A percentile compares a stretch with the other conserved stretches of the same genome.
phyloP scores from a whole-genome alignment of 2,329 filamentous ascomycete species.

The Diplodia scrobiculata region DNA sequence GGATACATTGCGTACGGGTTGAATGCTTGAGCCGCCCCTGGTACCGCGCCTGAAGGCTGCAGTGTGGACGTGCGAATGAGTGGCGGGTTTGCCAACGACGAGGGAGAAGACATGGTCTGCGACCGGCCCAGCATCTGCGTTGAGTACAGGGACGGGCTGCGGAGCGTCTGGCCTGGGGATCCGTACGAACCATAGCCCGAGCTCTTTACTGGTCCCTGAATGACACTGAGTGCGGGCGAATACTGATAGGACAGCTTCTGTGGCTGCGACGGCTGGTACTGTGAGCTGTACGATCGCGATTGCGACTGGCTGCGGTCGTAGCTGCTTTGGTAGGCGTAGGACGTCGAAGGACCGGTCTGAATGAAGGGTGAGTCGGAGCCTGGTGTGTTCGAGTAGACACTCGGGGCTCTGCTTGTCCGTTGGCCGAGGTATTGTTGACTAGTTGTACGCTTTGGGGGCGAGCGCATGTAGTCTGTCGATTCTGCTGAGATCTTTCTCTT shows the following conservation, averaged over 20 bases:
- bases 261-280: slow-evolving; percentile 27
- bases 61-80: slow-evolving; percentile 69
- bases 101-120: slow-evolving; percentile 53
- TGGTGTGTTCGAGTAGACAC: slow-evolving; percentile 39
- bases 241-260: slow-evolving; percentile 31
- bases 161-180: slow-evolving; percentile 32
- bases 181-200: slow-evolving; percentile 33
- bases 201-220: slow-evolving; percentile 34
- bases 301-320: slow-evolving; percentile 44
- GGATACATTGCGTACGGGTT: slow-evolving; percentile 81
- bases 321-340: slow-evolving; percentile 43
- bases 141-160: slow-evolving; percentile 33
- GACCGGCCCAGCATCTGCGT: slow-evolving; percentile 37
- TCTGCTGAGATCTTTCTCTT: slow-evolving; percentile 62
- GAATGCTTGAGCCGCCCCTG: slow-evolving; percentile 44
- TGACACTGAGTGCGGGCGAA: slow-evolving; percentile 31
- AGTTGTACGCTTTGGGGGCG: slow-evolving; percentile 53
- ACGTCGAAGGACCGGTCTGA: slow-evolving; percentile 42
- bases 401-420: slow-evolving; percentile 21
- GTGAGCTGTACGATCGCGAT: slow-evolving; percentile 27
- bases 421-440: slow-evolving; percentile 48
- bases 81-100: slow-evolving; percentile 50
- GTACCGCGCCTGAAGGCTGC: slow-evolving; percentile 52
- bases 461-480: slow-evolving; percentile 50
- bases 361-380: slow-evolving; percentile 44